These are phyloP conservation scores for Diplotaxis tenuifolia DNA, from an alignment of 345 rosid genomes.

Conservation along the genomic window DNA sequence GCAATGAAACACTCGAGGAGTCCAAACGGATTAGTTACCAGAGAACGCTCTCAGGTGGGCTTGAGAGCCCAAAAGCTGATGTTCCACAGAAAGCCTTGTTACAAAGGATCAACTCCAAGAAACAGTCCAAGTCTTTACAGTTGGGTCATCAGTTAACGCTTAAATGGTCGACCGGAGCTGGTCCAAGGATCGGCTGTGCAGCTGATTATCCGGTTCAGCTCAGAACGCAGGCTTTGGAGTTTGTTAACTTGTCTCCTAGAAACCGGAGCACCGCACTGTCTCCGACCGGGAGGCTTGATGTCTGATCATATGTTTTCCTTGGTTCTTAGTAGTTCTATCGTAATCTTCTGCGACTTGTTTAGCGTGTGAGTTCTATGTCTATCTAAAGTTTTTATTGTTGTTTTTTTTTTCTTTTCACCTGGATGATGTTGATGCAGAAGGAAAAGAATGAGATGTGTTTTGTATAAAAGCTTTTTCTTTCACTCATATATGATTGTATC, in stretches of 20 bases:
- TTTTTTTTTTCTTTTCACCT: background rate
- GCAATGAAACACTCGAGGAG: slow-evolving; percentile 27
- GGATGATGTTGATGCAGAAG: background rate
- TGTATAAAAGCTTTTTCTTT: background rate
- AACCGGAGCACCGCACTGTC: slow-evolving; percentile 21
- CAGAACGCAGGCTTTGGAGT: slow-evolving; percentile 75
- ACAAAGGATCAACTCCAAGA: slow-evolving; percentile 80
- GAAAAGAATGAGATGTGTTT: background rate
- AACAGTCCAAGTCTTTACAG: slow-evolving; percentile 56
- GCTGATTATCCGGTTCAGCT: slow-evolving; percentile 85
- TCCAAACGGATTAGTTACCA: slow-evolving; percentile 38
- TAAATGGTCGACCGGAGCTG: slow-evolving; percentile 84
- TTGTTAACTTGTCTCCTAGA: slow-evolving; percentile 73
- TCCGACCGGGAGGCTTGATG: slow-evolving; percentile 32
- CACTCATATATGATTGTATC: background rate
- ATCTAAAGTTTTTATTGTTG: slow-evolving; percentile 1
- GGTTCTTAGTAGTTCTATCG: slow-evolving; percentile 1
- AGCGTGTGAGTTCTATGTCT: slow-evolving; percentile 22
- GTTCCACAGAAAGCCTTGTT: slow-evolving; percentile 58
- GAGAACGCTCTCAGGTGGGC: slow-evolving; percentile 83
- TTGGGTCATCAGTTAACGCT: slow-evolving; percentile 72
- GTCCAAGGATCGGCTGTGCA: slow-evolving; percentile 83
- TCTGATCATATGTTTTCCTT: slow-evolving; percentile 12
- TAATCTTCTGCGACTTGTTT: slow-evolving; percentile 8
- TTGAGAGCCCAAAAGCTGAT: slow-evolving; percentile 66